phyloP scores from a whole-genome alignment of 1,284 basidiomycete genomes.

The Fomitopsis pinicola region DNA sequence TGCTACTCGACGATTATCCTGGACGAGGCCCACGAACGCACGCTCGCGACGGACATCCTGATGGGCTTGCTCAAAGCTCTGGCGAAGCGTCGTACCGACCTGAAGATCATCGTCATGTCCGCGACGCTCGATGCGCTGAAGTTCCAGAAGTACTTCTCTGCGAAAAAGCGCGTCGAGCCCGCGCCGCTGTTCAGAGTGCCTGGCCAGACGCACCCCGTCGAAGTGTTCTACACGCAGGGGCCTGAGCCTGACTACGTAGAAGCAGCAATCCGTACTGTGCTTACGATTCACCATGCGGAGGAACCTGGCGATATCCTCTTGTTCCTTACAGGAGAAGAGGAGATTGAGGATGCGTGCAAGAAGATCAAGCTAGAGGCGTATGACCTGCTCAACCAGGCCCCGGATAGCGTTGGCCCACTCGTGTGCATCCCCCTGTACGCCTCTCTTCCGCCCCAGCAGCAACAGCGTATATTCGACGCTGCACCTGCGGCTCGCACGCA shows the following conservation, averaged over 20 bases:
- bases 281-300: conserved; percentile 97
- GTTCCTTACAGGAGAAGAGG: conserved; percentile 97
- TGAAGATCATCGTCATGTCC: conserved; percentile 99
- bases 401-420: conserved; percentile 82
- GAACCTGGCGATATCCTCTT: conserved; percentile 91
- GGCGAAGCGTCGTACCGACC: conserved; percentile 77
- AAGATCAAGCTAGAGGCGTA: conserved; percentile 92
- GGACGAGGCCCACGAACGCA: conserved; percentile 98
- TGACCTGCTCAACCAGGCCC: conserved; percentile 65
- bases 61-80: conserved; percentile 88
- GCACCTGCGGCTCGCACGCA: conserved; percentile 62
- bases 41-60: conserved; percentile 96
- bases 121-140: conserved; percentile 97
- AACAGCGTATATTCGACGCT: conserved; percentile 93
- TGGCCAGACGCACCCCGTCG: conserved; percentile 94
- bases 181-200: conserved; percentile 96
- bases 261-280: conserved; percentile 92
- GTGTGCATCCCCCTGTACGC: conserved; percentile 92
- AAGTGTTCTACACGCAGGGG: conserved; percentile 94
- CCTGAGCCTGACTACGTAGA: conserved; percentile 97
- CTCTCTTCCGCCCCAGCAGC: conserved; percentile 88
- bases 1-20: conserved; percentile 97
- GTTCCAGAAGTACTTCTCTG: conserved; percentile 94
- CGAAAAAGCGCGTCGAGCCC: conserved; percentile 36
- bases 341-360: conserved; percentile 95